phyloP scores from a whole-genome alignment of 345 rosid species.

The Citrus australasica region DNA sequence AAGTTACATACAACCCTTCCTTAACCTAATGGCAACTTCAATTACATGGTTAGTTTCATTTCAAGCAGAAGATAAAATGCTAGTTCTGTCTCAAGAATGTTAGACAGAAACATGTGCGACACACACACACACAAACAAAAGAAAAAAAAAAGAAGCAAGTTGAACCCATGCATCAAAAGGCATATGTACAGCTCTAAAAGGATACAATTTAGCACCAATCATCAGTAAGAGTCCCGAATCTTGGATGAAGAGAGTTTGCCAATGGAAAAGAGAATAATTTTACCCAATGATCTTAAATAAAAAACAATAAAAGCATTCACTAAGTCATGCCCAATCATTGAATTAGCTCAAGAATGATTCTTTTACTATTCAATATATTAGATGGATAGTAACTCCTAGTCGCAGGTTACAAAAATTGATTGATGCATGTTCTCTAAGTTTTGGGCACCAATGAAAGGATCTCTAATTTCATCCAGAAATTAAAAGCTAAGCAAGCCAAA shows the following conservation, averaged over 20 bases:
- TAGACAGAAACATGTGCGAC: background rate
- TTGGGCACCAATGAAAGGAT: background rate
- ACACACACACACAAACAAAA: background rate
- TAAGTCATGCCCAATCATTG: background rate
- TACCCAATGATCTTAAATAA: too few relatives aligned
- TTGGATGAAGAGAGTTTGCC: background rate
- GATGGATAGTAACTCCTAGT: too few relatives aligned
- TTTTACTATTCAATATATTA: too few relatives aligned
- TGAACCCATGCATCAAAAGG: background rate
- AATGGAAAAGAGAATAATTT: background rate
- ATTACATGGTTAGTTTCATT: background rate
- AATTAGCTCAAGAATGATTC: background rate
- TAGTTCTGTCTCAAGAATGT: background rate
- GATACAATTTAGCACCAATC: background rate
- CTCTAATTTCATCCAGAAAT: background rate
- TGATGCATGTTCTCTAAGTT: background rate
- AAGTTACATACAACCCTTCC: background rate
- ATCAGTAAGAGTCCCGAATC: background rate
- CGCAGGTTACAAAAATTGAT: background rate
- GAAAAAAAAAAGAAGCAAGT: too few relatives aligned
- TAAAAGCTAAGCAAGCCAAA: background rate
- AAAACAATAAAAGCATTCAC: background rate
- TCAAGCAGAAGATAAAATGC: background rate
- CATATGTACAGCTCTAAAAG: background rate
- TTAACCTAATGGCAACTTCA: background rate